phyloP scores from a whole-genome alignment of 805 yeast genomes.

The Sungouiella blattae region DNA sequence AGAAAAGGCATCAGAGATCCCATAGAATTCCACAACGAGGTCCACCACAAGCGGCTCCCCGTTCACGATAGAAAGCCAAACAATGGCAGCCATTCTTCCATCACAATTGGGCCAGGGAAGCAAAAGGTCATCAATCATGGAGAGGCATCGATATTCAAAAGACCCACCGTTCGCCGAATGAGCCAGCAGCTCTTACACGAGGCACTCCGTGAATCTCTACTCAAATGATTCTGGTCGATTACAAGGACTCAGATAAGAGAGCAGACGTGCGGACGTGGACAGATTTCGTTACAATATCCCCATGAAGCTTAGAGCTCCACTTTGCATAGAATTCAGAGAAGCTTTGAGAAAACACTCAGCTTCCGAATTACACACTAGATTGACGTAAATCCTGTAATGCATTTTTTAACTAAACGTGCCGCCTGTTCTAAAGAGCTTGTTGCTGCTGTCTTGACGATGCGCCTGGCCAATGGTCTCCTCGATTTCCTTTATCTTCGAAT shows the following conservation, averaged over 20 bases:
- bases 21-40: slow-evolving; percentile 27
- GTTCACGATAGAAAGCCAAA: slow-evolving; percentile 13
- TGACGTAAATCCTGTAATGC: no score
- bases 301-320: no score
- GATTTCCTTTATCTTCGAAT: slow-evolving; percentile 24
- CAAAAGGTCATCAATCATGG: slow-evolving; percentile 43
- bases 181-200: slow-evolving; percentile 28
- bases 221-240: slow-evolving; percentile 5
- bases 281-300: no score
- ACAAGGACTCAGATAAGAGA: no score
- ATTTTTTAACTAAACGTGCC: slow-evolving; percentile 4
- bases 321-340: no score
- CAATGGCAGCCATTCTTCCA: slow-evolving; percentile 38
- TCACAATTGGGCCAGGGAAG: slow-evolving; percentile 42
- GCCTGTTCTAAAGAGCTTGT: slow-evolving; percentile 2
- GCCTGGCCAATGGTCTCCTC: slow-evolving; percentile 22
- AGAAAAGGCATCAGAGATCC: slow-evolving; percentile 14
- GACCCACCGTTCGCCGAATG: slow-evolving; percentile 35
- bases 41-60: slow-evolving; percentile 30
- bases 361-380: no score
- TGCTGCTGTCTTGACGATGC: slow-evolving; percentile 12
- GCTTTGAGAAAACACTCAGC: no score
- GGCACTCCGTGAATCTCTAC: slow-evolving; percentile 12
- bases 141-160: slow-evolving; percentile 32
- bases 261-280: no score